These are phyloP conservation scores for Dactylellina leptospora DNA, from an alignment of 2,329 filamentous ascomycete species.

Conservation along the genomic window DNA sequence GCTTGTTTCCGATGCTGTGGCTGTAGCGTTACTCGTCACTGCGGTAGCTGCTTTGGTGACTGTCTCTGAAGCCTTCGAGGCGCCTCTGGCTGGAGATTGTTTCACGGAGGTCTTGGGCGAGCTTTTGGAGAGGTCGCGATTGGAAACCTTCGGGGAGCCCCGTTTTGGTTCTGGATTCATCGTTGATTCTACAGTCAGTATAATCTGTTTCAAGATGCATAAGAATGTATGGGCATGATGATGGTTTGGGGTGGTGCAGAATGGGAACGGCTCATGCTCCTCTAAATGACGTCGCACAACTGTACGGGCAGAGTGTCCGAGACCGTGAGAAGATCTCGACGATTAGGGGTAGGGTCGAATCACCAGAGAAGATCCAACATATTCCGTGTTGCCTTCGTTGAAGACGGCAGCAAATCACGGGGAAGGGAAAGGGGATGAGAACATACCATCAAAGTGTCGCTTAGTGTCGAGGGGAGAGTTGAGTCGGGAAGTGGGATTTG, in stretches of 20 bases:
- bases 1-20: slow-evolving; percentile 21
- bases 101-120: slow-evolving; percentile 41
- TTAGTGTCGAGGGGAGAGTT: slow-evolving; percentile 57
- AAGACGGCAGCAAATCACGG: not conserved
- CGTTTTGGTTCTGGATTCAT: slow-evolving; percentile 45
- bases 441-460: slow-evolving; percentile 56
- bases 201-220: not conserved
- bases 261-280: not conserved
- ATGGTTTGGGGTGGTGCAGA: not conserved
- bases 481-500: slow-evolving; percentile 57
- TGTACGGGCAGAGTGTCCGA: not conserved
- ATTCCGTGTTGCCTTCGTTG: not conserved
- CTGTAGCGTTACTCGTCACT: slow-evolving; percentile 5
- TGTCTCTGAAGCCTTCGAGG: slow-evolving; percentile 23
- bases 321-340: not conserved
- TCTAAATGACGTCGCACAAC: not conserved
- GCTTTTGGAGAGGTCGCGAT: slow-evolving; percentile 39
- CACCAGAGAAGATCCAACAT: slow-evolving; percentile 8
- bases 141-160: slow-evolving; percentile 41
- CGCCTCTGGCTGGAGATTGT: slow-evolving; percentile 14
- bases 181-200: slow-evolving; percentile 22
- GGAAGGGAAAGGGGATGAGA: slow-evolving; percentile 19
- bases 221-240: not conserved
- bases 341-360: not conserved
- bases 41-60: slow-evolving; percentile 24